Conservation (phyloP, 192 early-diverging fungal species). For the Chytriomyces sp. region DNA sequence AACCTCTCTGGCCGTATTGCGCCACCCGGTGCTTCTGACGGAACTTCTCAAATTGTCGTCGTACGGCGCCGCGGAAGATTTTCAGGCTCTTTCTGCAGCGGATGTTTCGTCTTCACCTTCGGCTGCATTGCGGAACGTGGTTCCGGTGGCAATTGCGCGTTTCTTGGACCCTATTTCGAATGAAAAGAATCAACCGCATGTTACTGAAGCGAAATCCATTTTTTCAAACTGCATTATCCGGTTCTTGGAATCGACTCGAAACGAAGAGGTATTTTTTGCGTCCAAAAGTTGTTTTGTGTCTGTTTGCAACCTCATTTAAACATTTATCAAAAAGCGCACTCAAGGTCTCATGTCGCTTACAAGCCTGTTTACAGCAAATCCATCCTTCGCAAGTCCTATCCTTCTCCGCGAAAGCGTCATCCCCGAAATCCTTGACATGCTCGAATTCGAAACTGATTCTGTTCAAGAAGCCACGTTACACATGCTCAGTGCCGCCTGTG, state of each 20-base stretch:
- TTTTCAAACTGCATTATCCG: constrained; percentile 8
- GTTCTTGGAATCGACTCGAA: constrained; percentile 26
- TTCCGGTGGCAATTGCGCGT: constrained; percentile 18
- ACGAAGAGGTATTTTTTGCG: neutral
- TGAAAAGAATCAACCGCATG: constrained; percentile 8
- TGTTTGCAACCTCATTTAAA: neutral
- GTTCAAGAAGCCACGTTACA: constrained; percentile 72
- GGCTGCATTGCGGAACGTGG: constrained; percentile 7
- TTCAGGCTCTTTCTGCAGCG: neutral
- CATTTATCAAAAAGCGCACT: constrained; percentile 21
- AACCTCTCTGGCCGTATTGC: neutral
- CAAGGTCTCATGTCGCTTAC: constrained; percentile 52
- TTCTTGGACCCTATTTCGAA: constrained; percentile 25
- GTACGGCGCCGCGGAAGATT: neutral
- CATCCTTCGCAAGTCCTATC: constrained; percentile 2
- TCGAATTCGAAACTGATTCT: constrained; percentile 73
- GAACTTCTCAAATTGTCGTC: neutral
- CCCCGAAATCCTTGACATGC: constrained; percentile 77
- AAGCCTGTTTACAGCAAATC: constrained; percentile 63
- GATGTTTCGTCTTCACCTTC: neutral
- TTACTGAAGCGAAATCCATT: constrained; percentile 4
- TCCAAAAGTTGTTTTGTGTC: neutral
- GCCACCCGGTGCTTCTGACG: constrained; percentile 16
- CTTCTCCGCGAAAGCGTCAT: constrained; percentile 70
- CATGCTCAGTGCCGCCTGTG: constrained; percentile 62